phyloP scores from a whole-genome alignment of 108 stramenopile species.

The Cafeteria roenbergensis region DNA sequence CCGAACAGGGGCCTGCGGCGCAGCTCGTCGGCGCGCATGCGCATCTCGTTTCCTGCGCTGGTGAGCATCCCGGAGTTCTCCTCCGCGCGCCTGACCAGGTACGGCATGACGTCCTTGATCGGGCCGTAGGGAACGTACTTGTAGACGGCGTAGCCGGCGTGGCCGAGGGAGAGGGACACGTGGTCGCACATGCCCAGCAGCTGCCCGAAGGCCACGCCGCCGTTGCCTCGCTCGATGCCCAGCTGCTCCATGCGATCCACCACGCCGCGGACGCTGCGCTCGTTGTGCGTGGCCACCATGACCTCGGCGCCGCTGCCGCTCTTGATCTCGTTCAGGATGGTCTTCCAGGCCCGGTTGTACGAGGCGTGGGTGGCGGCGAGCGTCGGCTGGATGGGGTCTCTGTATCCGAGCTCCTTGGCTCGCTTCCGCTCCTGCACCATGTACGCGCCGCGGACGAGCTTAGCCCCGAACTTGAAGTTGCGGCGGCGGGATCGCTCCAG shows the following conservation, averaged over 20 bases:
- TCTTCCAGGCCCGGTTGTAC: constrained; percentile 35
- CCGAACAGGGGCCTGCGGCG: too few species aligned
- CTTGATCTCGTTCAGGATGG: constrained; percentile 49
- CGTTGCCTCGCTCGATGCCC: constrained; percentile 34
- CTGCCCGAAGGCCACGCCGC: constrained; percentile 71
- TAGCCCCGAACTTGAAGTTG: constrained; percentile 67
- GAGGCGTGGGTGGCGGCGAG: constrained; percentile 68
- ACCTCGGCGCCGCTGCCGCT: constrained; percentile 55
- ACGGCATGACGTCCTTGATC: constrained; percentile 82
- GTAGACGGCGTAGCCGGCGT: constrained; percentile 58
- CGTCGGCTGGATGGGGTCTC: constrained; percentile 60
- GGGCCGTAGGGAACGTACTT: constrained; percentile 90
- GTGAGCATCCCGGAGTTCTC: constrained; percentile 73
- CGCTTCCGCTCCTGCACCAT: constrained; percentile 71
- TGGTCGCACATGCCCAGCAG: constrained; percentile 90
- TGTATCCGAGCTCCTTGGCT: constrained; percentile 42
- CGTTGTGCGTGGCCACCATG: constrained; percentile 86
- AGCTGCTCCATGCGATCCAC: constrained; percentile 55
- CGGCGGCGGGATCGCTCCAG: constrained; percentile 62
- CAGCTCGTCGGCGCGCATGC: background rate
- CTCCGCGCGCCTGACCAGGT: constrained; percentile 77
- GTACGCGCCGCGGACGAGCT: constrained; percentile 94
- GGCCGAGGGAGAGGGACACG: constrained; percentile 78
- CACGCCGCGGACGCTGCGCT: constrained; percentile 58
- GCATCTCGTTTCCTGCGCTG: constrained; percentile 5